A percentile compares a stretch with the other conserved stretches of the same genome.
These are phyloP conservation scores for Hemileccinum impolitum DNA, from an alignment of 768 basidiomycete species.

Conservation along the genomic window DNA sequence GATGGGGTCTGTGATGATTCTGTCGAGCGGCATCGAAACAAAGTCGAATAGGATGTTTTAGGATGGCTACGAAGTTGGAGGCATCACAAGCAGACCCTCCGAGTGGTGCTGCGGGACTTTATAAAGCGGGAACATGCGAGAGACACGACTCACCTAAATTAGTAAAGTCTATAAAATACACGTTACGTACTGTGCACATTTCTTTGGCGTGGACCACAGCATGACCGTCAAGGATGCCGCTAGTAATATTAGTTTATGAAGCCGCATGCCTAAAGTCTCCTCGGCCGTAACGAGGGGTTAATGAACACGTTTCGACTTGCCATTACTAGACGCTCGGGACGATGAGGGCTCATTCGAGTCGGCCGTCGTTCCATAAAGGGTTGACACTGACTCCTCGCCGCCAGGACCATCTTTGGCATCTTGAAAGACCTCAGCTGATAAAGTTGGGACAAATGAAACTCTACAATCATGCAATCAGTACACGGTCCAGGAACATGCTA, in stretches of 20 bases:
- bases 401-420: no score
- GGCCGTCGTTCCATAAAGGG: neutral
- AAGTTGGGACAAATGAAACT: no score
- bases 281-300: neutral
- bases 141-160: conserved; percentile 12
- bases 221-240: neutral
- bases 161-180: conserved; percentile 6
- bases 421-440: no score
- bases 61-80: neutral
- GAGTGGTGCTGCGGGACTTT: conserved; percentile 10
- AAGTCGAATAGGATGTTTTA: neutral
- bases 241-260: neutral
- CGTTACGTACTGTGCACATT: conserved; percentile 20
- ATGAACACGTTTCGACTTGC: no score
- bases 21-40: conserved; percentile 26
- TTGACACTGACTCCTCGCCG: neutral
- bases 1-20: conserved; percentile 32
- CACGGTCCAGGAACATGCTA: no score
- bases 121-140: conserved; percentile 23
- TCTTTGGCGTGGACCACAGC: conserved; percentile 9
- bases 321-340: no score
- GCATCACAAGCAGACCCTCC: conserved; percentile 8
- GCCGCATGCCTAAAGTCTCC: no score
- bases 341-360: no score
- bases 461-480: no score